Base-by-base conservation (phyloP, 2,329 filamentous ascomycete genomes). In the Fusarium multiceps region DNA sequence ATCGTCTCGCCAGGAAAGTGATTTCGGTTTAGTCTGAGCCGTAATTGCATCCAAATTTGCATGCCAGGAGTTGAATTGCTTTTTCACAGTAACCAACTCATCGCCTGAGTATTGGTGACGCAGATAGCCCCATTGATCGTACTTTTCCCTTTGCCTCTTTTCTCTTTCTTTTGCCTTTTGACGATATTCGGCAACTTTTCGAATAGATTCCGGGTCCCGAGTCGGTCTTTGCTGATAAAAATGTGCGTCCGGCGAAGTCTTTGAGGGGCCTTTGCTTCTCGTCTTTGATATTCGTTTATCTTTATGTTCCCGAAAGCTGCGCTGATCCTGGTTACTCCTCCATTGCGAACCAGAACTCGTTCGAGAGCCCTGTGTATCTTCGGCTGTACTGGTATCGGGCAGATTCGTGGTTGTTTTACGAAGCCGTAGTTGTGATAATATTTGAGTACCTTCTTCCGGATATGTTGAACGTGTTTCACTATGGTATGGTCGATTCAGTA, bases 121-220 rank as follows among this genome's bases (percentile, higher is more conserved):
- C 18, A 79, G 27, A 21, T 75, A 76, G 7, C 77, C 77, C 78
- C 78, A 80, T 74, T 80, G 77, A 1, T 58, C 32, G 28, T 76
- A 74, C 13, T 50, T 49, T 46, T 49, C 57, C 32, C 46, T 66
- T 42, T 43, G 55, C 6, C 45, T 67, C 45, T 58, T 68, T 40
- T 41, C 40, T 30, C 23, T 46, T 13, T 42, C 47, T 12, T 63
- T 61, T 27, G 20, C 27, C 47, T 55, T 57, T 28, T 42, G 49
- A 12, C 27, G 49, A 37, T 59, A 18, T 27, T 69, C 51, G 8
- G 57, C 42, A 56, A 34, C 20, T 46, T 61, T 61, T 45, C 41
- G 48, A 34, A n/a, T 25, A 21, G 13, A 41, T 20, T 68, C 41
- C n/a, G 57, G 16, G 45, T 43, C 34, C 40, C 16, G 45, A 42